A percentile compares a stretch with the other conserved stretches of the same genome.
Evolutionary conservation across 768 basidiomycete species (phyloP).

Genomic region (Gymnopilus junonius): DNA sequence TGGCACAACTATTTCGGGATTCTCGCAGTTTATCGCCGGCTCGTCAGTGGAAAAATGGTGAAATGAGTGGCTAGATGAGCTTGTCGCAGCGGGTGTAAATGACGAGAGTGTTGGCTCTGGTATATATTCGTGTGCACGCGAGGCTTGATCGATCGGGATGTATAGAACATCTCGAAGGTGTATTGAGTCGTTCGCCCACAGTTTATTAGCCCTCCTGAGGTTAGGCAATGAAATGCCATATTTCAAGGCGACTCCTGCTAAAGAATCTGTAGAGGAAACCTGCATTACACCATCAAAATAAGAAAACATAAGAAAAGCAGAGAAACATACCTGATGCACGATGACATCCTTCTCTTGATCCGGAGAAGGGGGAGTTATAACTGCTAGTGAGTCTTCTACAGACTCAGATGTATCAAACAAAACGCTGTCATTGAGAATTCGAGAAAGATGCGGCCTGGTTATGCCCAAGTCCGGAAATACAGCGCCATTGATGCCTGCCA

Average conservation of each 20-base stretch:
- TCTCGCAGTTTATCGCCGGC: conserved; percentile 3
- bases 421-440: conserved; percentile 36
- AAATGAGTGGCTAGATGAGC: conserved; percentile 11
- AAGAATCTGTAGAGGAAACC: conserved; percentile 77
- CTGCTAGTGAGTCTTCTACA: conserved; percentile 17
- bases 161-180: conserved; percentile 84
- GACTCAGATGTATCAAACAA: conserved; percentile 32
- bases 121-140: conserved; percentile 44
- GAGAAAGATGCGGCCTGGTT: conserved; percentile 45
- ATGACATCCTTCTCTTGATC: conserved; percentile 56
- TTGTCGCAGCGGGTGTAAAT: conserved; percentile 26
- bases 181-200: conserved; percentile 94
- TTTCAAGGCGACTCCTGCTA: conserved; percentile 86
- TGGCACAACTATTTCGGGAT: conserved; percentile 17
- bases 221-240: conserved; percentile 87
- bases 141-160: conserved; percentile 71
- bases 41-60: conserved; percentile 19
- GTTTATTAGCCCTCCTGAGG: conserved; percentile 85
- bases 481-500: conserved; percentile 22
- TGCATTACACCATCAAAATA: conserved; percentile 27
- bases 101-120: conserved; percentile 29
- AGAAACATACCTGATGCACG: conserved; percentile 57
- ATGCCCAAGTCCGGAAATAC: conserved; percentile 34
- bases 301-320: background rate
- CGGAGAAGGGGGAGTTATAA: conserved; percentile 12